Conservation (phyloP, 106 monocot genomes). For the Phalaenopsis aphrodite region DNA sequence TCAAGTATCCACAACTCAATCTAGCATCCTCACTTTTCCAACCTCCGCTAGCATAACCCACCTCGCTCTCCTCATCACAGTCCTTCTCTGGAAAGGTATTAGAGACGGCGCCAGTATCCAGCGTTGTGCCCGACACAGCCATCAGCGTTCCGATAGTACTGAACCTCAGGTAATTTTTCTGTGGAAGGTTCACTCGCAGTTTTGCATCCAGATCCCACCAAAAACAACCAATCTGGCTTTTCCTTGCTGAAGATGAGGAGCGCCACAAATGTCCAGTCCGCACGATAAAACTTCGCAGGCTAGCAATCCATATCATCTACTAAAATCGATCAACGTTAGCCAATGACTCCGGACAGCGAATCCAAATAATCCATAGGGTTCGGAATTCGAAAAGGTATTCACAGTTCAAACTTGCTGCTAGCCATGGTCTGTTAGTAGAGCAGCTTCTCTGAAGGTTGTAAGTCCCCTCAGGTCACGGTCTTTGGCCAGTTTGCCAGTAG, state of each 20-base stretch:
- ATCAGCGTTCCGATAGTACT: conserved; percentile 1
- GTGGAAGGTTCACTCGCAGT: neutral
- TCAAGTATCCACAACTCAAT: conserved; percentile 20
- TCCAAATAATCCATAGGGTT: neutral
- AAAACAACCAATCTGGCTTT: neutral
- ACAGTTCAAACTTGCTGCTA: neutral
- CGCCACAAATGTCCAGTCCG: neutral
- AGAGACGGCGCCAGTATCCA: neutral
- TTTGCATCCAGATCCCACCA: conserved; percentile 4
- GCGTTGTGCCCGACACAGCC: neutral
- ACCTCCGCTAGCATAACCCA: conserved; percentile 6
- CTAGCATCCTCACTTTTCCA: conserved; percentile 14
- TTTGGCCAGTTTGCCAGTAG: no score
- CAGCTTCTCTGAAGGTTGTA: no score
- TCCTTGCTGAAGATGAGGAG: neutral
- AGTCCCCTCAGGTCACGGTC: no score
- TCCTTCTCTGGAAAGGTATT: neutral
- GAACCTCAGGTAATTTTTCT: neutral
- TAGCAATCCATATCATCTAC: conserved; percentile 10
- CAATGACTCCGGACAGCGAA: neutral
- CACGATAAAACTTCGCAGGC: neutral
- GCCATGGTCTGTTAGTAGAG: no score
- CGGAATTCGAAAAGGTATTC: neutral
- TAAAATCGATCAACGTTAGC: neutral
- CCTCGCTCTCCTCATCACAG: conserved; percentile 1